Base-by-base conservation (phyloP, 2,329 filamentous ascomycete species). In the Bipolaris bicolor region DNA sequence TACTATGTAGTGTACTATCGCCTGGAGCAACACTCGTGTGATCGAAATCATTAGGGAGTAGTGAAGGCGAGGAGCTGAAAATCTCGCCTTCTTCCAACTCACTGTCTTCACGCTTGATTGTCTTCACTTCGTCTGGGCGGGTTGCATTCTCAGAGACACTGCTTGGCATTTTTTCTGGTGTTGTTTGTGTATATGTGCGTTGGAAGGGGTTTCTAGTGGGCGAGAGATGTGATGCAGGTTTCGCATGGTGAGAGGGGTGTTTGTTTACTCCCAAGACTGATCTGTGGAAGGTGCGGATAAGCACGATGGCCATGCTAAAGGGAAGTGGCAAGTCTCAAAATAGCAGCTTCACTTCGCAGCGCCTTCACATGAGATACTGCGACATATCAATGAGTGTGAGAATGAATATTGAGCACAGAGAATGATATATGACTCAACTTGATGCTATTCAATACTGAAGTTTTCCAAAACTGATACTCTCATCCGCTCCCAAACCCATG, bases 401-500 rank as follows among this genome's bases (percentile, higher is more conserved):
- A n/a, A 3, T 22, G 20, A 24, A 15, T 22, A 3, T 16, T 7
- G 15, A 33, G 3, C n/a, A 31, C 18, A 18, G 11, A 4, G 22
- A 15, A 16, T 46, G 4, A 31, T 10, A 16, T 9, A 31, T 29
- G 15, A n/a, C 1, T 3, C 7, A 7, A 20, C 13, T 47, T 24
- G 9, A 16, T 36, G 26, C 16, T 20, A 22, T 13, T 33, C 15
- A 1, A 46, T 22, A 34, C 9, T 16, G 13, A 15, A 46, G 6
- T 46, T 15, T 10, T 2, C 13, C 13, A 7, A 22, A 15, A 31
- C 37, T 34, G 5, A 65, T 45, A 1, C 40, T 33, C 47, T 63
- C 56, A n/a, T 55, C 61, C 33, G 55, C 76, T 4, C 81, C 78
- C 57, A 78, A 82, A 20, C 80, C 75, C 0, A 80, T 71, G 0